Base-by-base conservation (phyloP, 192 early-diverging fungal species). In the Mortierella antarctica region DNA sequence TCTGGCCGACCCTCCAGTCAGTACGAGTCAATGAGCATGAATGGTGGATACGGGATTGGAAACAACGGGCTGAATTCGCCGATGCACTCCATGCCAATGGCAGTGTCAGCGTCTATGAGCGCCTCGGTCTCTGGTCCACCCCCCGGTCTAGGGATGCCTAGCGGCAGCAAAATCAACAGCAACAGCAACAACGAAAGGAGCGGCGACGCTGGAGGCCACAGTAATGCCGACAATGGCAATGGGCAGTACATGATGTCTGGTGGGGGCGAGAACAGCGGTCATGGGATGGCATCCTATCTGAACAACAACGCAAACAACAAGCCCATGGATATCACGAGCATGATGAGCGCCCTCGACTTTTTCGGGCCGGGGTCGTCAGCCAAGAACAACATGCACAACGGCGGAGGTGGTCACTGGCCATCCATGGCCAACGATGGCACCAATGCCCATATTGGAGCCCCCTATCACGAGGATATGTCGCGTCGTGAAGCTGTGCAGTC, bases 261-360 rank as follows among this genome's bases (percentile, higher is more conserved):
- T 23, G 21, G 50, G 3, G 52, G 40, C 48, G 74, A 67, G 12
- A 63, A 55, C 11, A 39, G 47, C 6, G 12, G 13, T 42, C 12
- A 64, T 15, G 31, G 39, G 5, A 5, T 69, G 45, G 46, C 71
- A 4, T 67, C 73, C 18, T 64, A 64, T 31, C 41, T 9, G 9
- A 63, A 20, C 15, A 65, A 52, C 45, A 53, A 20, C 14, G 21
- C 23, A 1, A 62, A 44, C 18, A 62, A 52, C 46, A 80, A 72
- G 39, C 59, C 77, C 15, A 8, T 80, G 65, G 77, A 80, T 64
- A 60, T 72, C 18, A 47, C 77, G 8, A 80, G 53, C 12, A 80
- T 80, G 77, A 80, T 80, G 77, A 72, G 49, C 7, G 65, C 64
- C 6, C 53, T 80, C 14, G 77, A 79, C 49, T 66, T 80, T 23